These are phyloP conservation scores for Geotrichum fermentans DNA, from an alignment of 1,139 yeast genomes.

Conservation along the genomic window DNA sequence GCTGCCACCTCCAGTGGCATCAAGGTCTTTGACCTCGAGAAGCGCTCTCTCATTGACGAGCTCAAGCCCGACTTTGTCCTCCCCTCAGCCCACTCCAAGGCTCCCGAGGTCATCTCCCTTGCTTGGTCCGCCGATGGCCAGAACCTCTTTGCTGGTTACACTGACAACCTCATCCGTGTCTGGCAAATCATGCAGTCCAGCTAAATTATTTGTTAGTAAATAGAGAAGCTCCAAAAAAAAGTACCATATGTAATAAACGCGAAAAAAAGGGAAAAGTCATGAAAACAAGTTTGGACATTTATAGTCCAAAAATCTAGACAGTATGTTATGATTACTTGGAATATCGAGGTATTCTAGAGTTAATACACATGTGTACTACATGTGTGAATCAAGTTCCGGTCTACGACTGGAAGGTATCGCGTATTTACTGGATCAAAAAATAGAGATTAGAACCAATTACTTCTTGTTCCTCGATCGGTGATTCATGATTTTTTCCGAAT, in stretches of 20 bases:
- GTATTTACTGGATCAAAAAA: too few relatives aligned
- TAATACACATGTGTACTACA: background rate
- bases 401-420: too few relatives aligned
- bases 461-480: too few relatives aligned
- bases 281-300: too few relatives aligned
- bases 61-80: constrained; percentile 96
- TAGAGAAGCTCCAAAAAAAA: background rate
- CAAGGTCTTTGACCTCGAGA: constrained; percentile 97
- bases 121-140: constrained; percentile 99
- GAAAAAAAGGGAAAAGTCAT: background rate
- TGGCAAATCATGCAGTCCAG: constrained; percentile 99
- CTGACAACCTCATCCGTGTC: constrained; percentile 98
- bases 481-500: too few relatives aligned
- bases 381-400: too few relatives aligned
- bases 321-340: background rate
- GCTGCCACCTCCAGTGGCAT: constrained; percentile 98
- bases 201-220: constrained; percentile 32
- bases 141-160: constrained; percentile 99
- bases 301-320: too few relatives aligned
- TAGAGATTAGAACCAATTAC: too few relatives aligned
- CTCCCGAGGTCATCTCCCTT: constrained; percentile 96
- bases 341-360: background rate
- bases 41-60: constrained; percentile 93
- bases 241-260: background rate
- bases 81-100: constrained; percentile 79